Conservation (phyloP, 2,329 filamentous ascomycete genomes). For the Geosmithia putterillii region DNA sequence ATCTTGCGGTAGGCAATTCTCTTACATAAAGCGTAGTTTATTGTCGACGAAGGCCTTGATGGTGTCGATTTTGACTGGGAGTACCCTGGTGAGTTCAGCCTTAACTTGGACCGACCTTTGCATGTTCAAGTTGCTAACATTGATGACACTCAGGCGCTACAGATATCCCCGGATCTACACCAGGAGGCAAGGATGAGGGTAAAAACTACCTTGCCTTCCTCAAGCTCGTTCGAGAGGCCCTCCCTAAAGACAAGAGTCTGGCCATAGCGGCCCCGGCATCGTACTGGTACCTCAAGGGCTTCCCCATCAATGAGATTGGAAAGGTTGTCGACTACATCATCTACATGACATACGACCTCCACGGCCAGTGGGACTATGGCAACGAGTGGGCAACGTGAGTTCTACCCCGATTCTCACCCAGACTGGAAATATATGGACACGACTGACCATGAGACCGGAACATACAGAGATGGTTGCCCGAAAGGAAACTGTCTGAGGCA, state of each 20-base stretch:
- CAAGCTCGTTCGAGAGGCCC: neutral
- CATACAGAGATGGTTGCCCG: slow-evolving; percentile 8
- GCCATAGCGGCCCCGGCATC: slow-evolving; percentile 6
- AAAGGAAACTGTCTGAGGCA: slow-evolving; percentile 19
- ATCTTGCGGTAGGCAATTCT: neutral
- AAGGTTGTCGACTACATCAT: slow-evolving; percentile 6
- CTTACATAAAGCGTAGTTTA: slow-evolving; percentile 21
- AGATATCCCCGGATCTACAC: slow-evolving; percentile 12
- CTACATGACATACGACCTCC: slow-evolving; percentile 5
- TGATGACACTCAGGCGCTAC: slow-evolving; percentile 4
- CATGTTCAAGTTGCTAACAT: too few species aligned
- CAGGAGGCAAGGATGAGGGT: slow-evolving; percentile 7
- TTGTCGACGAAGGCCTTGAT: slow-evolving; percentile 15
- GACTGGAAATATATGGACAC: neutral
- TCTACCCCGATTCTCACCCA: neutral
- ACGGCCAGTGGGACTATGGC: slow-evolving; percentile 17
- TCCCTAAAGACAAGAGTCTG: slow-evolving; percentile 8
- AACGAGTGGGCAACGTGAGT: slow-evolving; percentile 6
- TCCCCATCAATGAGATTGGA: slow-evolving; percentile 3
- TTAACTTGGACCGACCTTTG: slow-evolving; percentile 3
- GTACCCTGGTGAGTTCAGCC: slow-evolving; percentile 1
- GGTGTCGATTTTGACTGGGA: slow-evolving; percentile 8
- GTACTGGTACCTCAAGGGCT: slow-evolving; percentile 12
- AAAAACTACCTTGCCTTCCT: slow-evolving; percentile 7
- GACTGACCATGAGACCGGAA: slow-evolving; percentile 3